Conservation (phyloP, 495 filamentous ascomycete species). For the Xylaria longipes region DNA sequence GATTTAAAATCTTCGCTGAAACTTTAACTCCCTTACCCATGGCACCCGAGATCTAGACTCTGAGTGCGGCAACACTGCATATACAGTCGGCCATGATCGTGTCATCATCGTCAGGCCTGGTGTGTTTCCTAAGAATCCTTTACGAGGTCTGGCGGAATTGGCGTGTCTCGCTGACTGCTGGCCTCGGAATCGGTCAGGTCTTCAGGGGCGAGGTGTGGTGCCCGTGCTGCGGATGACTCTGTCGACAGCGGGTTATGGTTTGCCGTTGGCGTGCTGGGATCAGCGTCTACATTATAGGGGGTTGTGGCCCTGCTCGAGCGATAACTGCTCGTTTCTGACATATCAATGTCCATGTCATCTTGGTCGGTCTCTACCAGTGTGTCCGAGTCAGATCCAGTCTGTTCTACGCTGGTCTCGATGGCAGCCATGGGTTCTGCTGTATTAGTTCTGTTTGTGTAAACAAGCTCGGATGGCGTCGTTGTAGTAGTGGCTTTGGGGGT, state of each 20-base stretch:
- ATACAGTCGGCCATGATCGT: neutral
- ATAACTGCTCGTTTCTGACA: slow-evolving; percentile 49
- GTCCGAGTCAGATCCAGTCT: slow-evolving; percentile 37
- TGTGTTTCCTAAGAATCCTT: neutral
- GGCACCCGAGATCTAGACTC: neutral
- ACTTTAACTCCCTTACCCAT: neutral
- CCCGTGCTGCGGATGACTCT: slow-evolving; percentile 2
- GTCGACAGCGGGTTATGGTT: neutral
- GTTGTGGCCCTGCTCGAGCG: slow-evolving; percentile 39
- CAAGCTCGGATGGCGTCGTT: neutral
- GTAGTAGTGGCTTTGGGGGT: slow-evolving; percentile 7
- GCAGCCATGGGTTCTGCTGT: slow-evolving; percentile 30
- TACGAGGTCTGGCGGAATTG: slow-evolving; percentile 34
- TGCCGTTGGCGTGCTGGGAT: slow-evolving; percentile 45
- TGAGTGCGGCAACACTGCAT: neutral
- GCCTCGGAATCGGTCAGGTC: slow-evolving; percentile 27
- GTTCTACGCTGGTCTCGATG: slow-evolving; percentile 35
- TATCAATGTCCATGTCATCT: slow-evolving; percentile 47
- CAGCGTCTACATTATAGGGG: slow-evolving; percentile 34
- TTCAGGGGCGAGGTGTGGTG: slow-evolving; percentile 15
- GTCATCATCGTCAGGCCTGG: neutral
- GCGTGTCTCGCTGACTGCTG: slow-evolving; percentile 31
- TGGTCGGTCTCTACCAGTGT: slow-evolving; percentile 29
- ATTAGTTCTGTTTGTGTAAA: slow-evolving; percentile 8
- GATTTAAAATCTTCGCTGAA: neutral